A percentile compares a stretch with the other conserved stretches of the same genome.
Evolutionary conservation across 2,329 filamentous ascomycete genomes (phyloP).

Genomic region (Thielaviopsis ethacetica): DNA sequence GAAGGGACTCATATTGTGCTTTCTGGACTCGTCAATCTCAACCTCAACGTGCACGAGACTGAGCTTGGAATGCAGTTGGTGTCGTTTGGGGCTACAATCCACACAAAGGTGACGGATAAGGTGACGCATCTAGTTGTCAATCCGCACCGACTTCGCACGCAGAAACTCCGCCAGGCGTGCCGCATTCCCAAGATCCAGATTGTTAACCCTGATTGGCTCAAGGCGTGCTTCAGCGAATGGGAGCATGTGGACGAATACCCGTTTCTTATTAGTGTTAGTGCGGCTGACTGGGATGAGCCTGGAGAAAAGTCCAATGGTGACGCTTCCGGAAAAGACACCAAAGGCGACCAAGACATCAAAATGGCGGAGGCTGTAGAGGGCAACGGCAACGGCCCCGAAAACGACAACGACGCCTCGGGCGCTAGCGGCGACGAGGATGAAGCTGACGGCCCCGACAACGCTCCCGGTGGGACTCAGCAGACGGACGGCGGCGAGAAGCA

Average conservation of each 20-base stretch:
- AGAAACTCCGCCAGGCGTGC: conserved; percentile 79
- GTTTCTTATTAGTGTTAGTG: conserved; percentile 61
- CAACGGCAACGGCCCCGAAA: conserved; percentile 15
- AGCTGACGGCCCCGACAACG: conserved; percentile 19
- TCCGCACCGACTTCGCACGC: conserved; percentile 57
- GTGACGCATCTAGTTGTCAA: conserved; percentile 63
- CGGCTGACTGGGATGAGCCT: conserved; percentile 36
- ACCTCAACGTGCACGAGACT: conserved; percentile 59
- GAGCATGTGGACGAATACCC: conserved; percentile 59
- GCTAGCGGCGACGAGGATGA: not conserved
- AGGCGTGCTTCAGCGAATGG: conserved; percentile 75
- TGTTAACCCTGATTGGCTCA: conserved; percentile 80
- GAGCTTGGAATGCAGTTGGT: conserved; percentile 79
- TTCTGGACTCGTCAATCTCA: conserved; percentile 76
- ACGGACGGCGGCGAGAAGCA: conserved; percentile 26
- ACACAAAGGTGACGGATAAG: conserved; percentile 39
- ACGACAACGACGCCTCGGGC: conserved; percentile 17
- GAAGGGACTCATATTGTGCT: conserved; percentile 65
- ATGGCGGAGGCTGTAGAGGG: conserved; percentile 19
- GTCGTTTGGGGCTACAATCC: conserved; percentile 61
- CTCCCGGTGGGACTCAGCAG: conserved; percentile 19
- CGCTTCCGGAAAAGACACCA: conserved; percentile 17
- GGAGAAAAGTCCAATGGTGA: conserved; percentile 17
- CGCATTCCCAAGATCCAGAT: conserved; percentile 71
- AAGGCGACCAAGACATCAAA: conserved; percentile 14